Evolutionary conservation across 306 rosid species (phyloP), one percentile per base, ranked within the genome.

Genomic region (Sindora glabra): DNA sequence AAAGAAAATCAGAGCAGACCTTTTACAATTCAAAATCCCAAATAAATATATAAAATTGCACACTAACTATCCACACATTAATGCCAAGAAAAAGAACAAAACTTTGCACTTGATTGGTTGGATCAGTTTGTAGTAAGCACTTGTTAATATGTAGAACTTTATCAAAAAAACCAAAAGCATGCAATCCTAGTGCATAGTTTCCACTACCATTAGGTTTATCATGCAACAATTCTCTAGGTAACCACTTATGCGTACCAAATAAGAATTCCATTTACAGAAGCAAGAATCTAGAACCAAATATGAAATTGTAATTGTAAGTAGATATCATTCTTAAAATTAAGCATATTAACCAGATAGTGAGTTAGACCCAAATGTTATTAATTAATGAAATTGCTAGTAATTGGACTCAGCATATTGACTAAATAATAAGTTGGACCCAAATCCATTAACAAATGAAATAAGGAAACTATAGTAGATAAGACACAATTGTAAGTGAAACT

Each of bases 221-320:
- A 1, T 42, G 58, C 51, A 91, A 45, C 23, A 17, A 57, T 57
- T 81, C 95, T 68, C 34, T 79, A 23, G 95, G 96, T 16, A 79
- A 56, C 97, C 97, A 91, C 71, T 74, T 80, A 38, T 55, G 48
- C 18, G 96, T 67, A 56, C 96, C 92, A 79, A 91, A 91, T 10
- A 96, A 91, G 78, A 91, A 91, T 68, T 91, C 97, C 98, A 91
- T 91, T 96, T 91, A 72, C 77, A 73, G 10, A 64, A 12, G 29
- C 55, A 64, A 17, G 21, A 46, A 86, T 56, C 11, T 46, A 53
- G 52, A 42, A 67, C 1, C 41, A 5, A 39, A 4, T 26, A 19
- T 18, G 39, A 10, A 13, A 21, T 22, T 11, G 42, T 44, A 26
- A 48, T 9, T 8, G 27, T 17, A 42, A 22, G 17, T 14, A 17